Evolutionary conservation across 768 basidiomycete genomes (phyloP), one percentile per base, ranked within the genome.

Genomic region (Agaricus sinodeliciosus): DNA sequence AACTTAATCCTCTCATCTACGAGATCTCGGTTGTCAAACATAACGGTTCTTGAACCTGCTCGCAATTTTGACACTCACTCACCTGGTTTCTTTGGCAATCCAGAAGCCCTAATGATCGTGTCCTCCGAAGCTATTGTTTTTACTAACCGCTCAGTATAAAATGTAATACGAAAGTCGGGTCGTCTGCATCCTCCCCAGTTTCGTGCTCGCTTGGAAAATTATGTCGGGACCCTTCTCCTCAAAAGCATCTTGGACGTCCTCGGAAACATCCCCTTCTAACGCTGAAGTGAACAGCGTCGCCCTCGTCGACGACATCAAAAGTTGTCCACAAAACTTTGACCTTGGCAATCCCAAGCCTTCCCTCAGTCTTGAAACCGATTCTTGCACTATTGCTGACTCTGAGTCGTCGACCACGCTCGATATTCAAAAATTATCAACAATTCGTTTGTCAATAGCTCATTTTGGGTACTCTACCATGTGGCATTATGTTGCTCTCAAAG

Each of bases 401-500:
- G 25, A 11, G 19, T 66, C 72, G 31, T 68, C 67, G 22, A 55
- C 63, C 1, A 67, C 63, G 19, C 54, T 69, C 31, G 66, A 68
- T 45, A 48, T 54, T 56, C 60, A 51, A 51, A 59, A 68, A 39
- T 65, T 84, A 40, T 84, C 87, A 3, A 80, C 79, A 0, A 54
- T 72, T 22, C 78, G 78, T 26, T 76, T 87, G 49, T 70, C 86
- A 46, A 64, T 79, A 42, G 77, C 83, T 19, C 87, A 89, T 64
- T 73, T 87, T 57, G 87, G 87, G 87, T 87, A 55, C 65, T 54
- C 26, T 35, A 34, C n/a, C 43, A 42, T 48, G 51, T 55, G 37
- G 44, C 51, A 41, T 51, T 37, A 22, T 48, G 39, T 54, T 55
- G 50, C 41, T 48, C 46, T 8, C 7, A 31, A 36, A 49, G 34